Percentiles rank a stretch among this genome's conserved stretches.
Evolutionary conservation across 768 basidiomycete species (phyloP).

Genomic region (Gloeophyllum trabeum): DNA sequence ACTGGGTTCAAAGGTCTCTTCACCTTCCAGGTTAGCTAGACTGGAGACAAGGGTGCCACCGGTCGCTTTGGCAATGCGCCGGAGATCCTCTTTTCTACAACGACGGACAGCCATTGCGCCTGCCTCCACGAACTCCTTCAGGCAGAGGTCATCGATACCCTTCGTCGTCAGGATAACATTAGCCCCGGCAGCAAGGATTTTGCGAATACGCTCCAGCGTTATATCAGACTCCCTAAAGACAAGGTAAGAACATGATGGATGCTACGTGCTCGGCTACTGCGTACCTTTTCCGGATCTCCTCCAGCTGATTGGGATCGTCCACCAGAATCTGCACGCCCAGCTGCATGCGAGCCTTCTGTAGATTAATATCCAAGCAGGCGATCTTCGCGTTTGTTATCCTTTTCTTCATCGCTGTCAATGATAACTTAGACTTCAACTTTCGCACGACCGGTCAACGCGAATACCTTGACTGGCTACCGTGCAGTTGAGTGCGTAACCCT

Average conservation of each 20-base stretch:
- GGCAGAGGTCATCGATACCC: slow-evolving; percentile 94
- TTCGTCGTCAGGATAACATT: slow-evolving; percentile 97
- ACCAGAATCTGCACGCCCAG: slow-evolving; percentile 95
- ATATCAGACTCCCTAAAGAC: slow-evolving; percentile 81
- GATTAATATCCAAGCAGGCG: slow-evolving; percentile 96
- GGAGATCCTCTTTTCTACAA: slow-evolving; percentile 95
- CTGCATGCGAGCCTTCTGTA: slow-evolving; percentile 95
- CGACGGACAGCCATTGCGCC: slow-evolving; percentile 98
- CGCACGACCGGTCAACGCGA: slow-evolving; percentile 7
- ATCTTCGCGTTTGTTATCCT: slow-evolving; percentile 90
- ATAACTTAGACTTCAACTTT: slow-evolving; percentile 1
- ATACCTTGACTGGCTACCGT: slow-evolving; percentile 97
- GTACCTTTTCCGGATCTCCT: slow-evolving; percentile 89
- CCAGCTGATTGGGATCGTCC: slow-evolving; percentile 91
- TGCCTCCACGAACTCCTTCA: slow-evolving; percentile 98
- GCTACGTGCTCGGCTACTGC: slow-evolving; percentile 10
- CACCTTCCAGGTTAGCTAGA: slow-evolving; percentile 92
- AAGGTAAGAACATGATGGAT: not conserved
- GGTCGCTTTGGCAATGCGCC: slow-evolving; percentile 93
- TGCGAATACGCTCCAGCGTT: slow-evolving; percentile 88
- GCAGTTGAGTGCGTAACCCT: slow-evolving; percentile 96
- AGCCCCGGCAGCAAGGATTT: slow-evolving; percentile 91
- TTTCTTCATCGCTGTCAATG: slow-evolving; percentile 84
- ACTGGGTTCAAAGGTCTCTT: slow-evolving; percentile 91
- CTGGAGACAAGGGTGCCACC: slow-evolving; percentile 90